Evolutionary conservation across 176 grass and related monocot genomes (phyloP).

Genomic region (Thinopyrum elongatum): DNA sequence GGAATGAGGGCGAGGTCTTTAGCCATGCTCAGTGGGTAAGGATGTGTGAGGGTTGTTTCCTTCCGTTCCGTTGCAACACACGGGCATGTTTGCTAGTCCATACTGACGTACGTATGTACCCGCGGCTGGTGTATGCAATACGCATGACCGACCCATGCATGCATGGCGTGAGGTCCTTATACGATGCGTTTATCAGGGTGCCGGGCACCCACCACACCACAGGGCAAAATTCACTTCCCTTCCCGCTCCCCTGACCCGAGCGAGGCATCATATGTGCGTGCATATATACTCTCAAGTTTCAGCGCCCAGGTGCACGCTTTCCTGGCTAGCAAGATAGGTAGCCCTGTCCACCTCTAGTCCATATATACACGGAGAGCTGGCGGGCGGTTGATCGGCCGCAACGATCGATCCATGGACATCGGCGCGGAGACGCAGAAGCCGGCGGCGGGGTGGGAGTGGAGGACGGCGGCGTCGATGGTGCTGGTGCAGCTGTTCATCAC

Average conservation of each 20-base stretch:
- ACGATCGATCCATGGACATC: not conserved
- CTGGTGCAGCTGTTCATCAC: conserved; percentile 40
- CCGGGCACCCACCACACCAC: too few relatives aligned
- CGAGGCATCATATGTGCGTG: not conserved
- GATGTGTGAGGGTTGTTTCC: too few relatives aligned
- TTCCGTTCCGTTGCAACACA: too few relatives aligned
- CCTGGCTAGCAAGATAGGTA: not conserved
- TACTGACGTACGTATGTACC: too few relatives aligned
- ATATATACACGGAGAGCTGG: not conserved
- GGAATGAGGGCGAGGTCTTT: too few relatives aligned
- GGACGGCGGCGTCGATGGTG: conserved; percentile 37
- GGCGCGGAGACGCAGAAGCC: not conserved
- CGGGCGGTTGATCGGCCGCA: not conserved
- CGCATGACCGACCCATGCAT: too few relatives aligned
- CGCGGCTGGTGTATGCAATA: too few relatives aligned
- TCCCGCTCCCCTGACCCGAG: not conserved
- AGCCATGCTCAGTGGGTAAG: too few relatives aligned
- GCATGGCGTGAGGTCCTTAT: not conserved
- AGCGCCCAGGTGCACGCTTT: too few relatives aligned
- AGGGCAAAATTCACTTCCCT: not conserved
- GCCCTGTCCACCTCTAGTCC: not conserved
- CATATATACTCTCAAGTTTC: not conserved
- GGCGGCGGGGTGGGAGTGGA: conserved; percentile 21
- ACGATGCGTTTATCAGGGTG: not conserved
- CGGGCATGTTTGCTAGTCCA: too few relatives aligned